phyloP scores from a whole-genome alignment of 441 rosid species.

The Flueggea neowawraea region DNA sequence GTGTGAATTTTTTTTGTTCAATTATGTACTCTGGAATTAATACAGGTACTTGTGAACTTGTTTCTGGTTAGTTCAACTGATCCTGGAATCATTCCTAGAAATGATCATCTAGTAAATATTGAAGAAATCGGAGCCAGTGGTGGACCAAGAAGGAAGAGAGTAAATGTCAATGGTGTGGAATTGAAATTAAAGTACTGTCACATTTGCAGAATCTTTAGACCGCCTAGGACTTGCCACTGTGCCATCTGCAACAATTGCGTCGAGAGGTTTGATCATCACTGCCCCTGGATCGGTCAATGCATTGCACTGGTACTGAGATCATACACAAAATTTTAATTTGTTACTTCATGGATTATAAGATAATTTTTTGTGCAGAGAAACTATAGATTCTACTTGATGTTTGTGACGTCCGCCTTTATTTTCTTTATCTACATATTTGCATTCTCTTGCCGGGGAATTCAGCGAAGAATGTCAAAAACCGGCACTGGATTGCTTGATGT shows the following conservation, averaged over 20 bases:
- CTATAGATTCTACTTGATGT: conserved; percentile 36
- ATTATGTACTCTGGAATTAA: background rate
- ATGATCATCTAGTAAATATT: conserved; percentile 6
- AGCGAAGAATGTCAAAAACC: conserved; percentile 14
- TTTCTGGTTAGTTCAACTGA: conserved; percentile 31
- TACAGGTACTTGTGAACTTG: conserved; percentile 32
- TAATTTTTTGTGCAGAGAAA: conserved; percentile 37
- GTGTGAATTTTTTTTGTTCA: background rate
- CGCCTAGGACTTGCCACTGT: conserved; percentile 53
- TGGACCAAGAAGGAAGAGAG: conserved; percentile 23
- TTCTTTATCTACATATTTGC: conserved; percentile 36
- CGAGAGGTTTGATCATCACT: conserved; percentile 54
- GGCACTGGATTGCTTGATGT: conserved; percentile 21
- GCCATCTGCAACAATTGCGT: conserved; percentile 49
- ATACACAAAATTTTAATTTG: background rate
- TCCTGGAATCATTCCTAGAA: conserved; percentile 41
- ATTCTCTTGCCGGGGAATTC: conserved; percentile 38
- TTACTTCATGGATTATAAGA: no score
- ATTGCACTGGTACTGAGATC: conserved; percentile 35
- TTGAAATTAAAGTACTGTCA: conserved; percentile 41
- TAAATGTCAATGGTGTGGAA: conserved; percentile 31
- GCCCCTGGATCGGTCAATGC: conserved; percentile 65
- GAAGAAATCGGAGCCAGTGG: conserved; percentile 18
- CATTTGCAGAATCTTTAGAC: conserved; percentile 41
- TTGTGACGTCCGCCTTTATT: conserved; percentile 30